Evolutionary conservation across 1,284 basidiomycete species (phyloP).

Genomic region (Violaceomyces palustris): DNA sequence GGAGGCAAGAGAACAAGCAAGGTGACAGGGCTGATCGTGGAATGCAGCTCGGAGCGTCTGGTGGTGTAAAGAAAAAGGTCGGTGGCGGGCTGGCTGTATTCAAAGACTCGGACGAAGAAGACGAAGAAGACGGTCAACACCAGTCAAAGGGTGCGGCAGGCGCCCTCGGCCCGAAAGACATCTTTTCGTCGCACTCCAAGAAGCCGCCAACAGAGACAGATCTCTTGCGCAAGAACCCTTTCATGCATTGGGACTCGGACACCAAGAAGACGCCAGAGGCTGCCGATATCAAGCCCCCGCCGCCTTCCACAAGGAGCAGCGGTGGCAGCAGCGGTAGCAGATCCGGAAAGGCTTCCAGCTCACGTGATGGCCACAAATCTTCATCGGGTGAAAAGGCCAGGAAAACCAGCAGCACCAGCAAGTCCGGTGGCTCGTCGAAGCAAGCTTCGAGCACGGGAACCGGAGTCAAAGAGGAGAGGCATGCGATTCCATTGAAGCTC

Average conservation of each 20-base stretch:
- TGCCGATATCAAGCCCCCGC: constrained; percentile 8
- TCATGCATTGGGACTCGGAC: constrained; percentile 38
- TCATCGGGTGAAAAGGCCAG: not conserved
- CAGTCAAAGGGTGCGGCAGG: constrained; percentile 19
- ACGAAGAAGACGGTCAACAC: constrained; percentile 47
- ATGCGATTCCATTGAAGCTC: constrained; percentile 31
- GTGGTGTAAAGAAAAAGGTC: constrained; percentile 27
- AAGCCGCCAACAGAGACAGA: constrained; percentile 32
- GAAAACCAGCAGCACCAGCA: not conserved
- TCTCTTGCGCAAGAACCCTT: constrained; percentile 38
- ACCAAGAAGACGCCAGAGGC: constrained; percentile 19
- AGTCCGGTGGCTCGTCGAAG: not conserved
- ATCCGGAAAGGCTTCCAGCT: too few relatives aligned
- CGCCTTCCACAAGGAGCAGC: too few relatives aligned
- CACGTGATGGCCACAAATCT: not conserved
- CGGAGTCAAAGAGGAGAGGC: constrained; percentile 25
- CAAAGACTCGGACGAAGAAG: constrained; percentile 55
- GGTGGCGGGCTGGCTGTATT: constrained; percentile 36
- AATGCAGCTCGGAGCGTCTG: constrained; percentile 24
- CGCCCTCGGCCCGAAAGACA: constrained; percentile 26
- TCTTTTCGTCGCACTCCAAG: constrained; percentile 1
- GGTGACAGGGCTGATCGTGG: constrained; percentile 12
- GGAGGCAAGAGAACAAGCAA: constrained; percentile 39
- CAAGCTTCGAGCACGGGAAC: constrained; percentile 1
- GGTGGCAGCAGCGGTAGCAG: constrained; percentile 5